phyloP scores from a whole-genome alignment of 305 asterid genomes.

The Fraxinus albicans region DNA sequence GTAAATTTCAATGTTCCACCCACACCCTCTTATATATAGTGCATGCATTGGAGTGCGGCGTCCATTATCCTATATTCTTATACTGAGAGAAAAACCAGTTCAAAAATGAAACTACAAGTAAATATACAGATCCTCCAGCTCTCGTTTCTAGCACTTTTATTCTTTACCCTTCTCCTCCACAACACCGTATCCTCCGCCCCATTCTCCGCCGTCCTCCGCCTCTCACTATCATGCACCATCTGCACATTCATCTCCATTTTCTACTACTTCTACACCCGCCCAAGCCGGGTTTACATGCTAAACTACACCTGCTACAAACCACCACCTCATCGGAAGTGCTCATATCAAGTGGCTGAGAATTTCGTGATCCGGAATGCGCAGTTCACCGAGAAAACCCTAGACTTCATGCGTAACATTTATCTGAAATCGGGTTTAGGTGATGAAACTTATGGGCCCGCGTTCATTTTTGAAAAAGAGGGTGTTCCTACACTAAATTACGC shows the following conservation, averaged over 20 bases:
- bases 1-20: neutral
- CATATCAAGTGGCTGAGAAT: slow-evolving; percentile 39
- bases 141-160: slow-evolving; percentile 40
- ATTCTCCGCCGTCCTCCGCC: slow-evolving; percentile 23
- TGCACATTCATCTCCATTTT: slow-evolving; percentile 20
- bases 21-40: neutral
- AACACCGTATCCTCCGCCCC: slow-evolving; percentile 32
- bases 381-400: slow-evolving; percentile 26
- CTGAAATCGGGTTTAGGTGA: slow-evolving; percentile 63
- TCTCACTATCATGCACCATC: slow-evolving; percentile 19
- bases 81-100: neutral
- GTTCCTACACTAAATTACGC: slow-evolving; percentile 46
- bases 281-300: slow-evolving; percentile 42
- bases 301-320: slow-evolving; percentile 69
- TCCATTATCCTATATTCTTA: neutral
- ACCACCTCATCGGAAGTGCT: slow-evolving; percentile 46
- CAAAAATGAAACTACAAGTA: slow-evolving; percentile 6
- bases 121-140: slow-evolving; percentile 27
- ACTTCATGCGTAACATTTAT: slow-evolving; percentile 51
- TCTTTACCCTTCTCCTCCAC: slow-evolving; percentile 35
- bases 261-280: slow-evolving; percentile 30
- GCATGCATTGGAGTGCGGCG: neutral
- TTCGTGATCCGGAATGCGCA: slow-evolving; percentile 30
- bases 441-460: slow-evolving; percentile 64
- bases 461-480: slow-evolving; percentile 41